Evolutionary conservation across 306 rosid species (phyloP).

Genomic region (Acacia melanoxylon): DNA sequence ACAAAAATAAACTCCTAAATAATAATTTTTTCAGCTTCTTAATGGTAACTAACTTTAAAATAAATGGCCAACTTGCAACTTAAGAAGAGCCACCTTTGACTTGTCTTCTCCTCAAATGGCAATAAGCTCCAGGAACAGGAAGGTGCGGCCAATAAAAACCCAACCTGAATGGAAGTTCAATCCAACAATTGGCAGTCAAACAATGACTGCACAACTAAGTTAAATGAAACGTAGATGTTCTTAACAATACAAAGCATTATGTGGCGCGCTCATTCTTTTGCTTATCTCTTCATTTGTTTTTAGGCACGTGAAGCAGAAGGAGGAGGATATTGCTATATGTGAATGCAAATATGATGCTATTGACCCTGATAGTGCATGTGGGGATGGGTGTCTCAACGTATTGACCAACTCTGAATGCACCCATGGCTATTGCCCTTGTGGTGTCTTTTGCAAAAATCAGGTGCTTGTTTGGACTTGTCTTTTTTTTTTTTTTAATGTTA

Average conservation of each 20-base stretch:
- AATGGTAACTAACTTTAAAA: neutral
- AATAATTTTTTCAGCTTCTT: neutral
- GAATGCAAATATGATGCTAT: constrained; percentile 59
- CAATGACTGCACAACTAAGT: neutral
- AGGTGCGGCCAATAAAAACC: neutral
- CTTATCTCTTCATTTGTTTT: constrained; percentile 20
- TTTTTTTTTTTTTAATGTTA: neutral
- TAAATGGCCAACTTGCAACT: neutral
- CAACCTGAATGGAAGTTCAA: neutral
- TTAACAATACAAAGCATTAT: neutral
- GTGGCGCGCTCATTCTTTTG: constrained; percentile 2
- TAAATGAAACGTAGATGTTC: neutral
- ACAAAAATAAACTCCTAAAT: neutral
- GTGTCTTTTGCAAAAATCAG: constrained; percentile 78
- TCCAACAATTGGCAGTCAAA: neutral
- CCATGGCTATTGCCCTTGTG: constrained; percentile 78
- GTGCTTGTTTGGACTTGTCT: constrained; percentile 33
- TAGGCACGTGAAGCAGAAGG: constrained; percentile 84
- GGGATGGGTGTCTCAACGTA: constrained; percentile 86
- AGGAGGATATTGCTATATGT: constrained; percentile 85
- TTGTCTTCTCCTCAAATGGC: neutral
- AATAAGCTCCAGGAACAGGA: neutral
- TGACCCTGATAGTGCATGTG: constrained; percentile 75
- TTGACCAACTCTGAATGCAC: constrained; percentile 93
- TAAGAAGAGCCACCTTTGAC: neutral